These are phyloP conservation scores for Orbilia oligospora DNA, from an alignment of 2,329 filamentous ascomycete species.

Conservation along the genomic window DNA sequence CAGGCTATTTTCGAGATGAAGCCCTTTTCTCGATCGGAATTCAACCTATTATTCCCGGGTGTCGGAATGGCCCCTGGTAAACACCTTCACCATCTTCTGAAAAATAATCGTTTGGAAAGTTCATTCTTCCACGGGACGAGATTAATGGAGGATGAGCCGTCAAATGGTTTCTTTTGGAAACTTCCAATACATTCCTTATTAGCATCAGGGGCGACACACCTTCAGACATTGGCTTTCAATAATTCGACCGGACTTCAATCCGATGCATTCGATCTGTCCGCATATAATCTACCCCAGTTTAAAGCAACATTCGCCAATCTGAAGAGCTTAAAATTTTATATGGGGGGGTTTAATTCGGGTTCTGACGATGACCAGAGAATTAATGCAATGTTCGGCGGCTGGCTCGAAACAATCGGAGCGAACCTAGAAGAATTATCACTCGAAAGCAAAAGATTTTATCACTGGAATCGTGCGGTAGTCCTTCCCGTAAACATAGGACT, in stretches of 20 bases:
- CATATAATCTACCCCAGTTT: background rate
- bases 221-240: background rate
- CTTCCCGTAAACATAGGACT: background rate
- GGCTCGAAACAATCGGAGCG: slow-evolving; percentile 10
- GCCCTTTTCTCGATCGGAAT: slow-evolving; percentile 9
- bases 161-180: background rate
- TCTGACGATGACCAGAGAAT: too few relatives aligned
- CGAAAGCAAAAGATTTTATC: too few relatives aligned
- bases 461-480: background rate
- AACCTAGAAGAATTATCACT: too few relatives aligned
- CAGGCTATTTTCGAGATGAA: background rate
- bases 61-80: background rate
- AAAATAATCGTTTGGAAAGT: background rate
- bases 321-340: background rate
- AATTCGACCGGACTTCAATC: too few relatives aligned
- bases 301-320: background rate
- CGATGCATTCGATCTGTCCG: too few relatives aligned
- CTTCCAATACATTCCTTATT: background rate
- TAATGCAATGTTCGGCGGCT: background rate
- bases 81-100: background rate
- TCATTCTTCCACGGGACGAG: too few relatives aligned
- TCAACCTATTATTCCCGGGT: slow-evolving; percentile 24
- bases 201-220: background rate
- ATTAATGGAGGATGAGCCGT: too few relatives aligned
- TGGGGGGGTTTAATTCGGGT: background rate